Base-by-base conservation (phyloP, 2,329 filamentous ascomycete species). In the Cytospora piceae region DNA sequence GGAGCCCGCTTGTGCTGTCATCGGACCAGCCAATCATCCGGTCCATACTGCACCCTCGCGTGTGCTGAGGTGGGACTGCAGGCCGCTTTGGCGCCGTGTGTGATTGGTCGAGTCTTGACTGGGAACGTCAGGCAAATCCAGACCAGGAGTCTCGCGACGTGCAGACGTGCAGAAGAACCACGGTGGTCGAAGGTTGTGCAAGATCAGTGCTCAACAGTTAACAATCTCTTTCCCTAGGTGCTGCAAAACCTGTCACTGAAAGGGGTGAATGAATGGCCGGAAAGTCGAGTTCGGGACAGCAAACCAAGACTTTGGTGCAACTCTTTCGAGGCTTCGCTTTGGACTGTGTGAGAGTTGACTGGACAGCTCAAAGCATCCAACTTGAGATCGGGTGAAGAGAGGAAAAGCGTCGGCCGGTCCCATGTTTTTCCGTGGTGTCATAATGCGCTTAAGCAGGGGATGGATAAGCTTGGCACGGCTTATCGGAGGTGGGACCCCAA, bases 21-120 rank as follows among this genome's bases (percentile, higher is more conserved):
- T 68, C 66, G 51, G 56, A 56, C 66, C 66, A 68, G 59, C 63
- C 66, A 64, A 66, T 63, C 62, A 68, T 66, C 51, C 66, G 66
- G 52, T 68, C 66, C 66, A 68, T 68, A 34, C 63, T 65, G 62
- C 54, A 65, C 63, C 62, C 66, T 67, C 46, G 46, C 58, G 32
- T 58, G 62, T 29, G 37, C 58, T 61, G 49, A 60, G 56, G 66
- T 68, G 66, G 66, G 52, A 62, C 66, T 57, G 57, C 60, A 53
- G 58, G 59, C 59, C 51, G 39, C 55, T 67, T 27, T 46, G 63
- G 66, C 56, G 57, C 51, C 55, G 34, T 34, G 34, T 63, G 34
- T 66, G 63, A 68, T 68, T 68, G 66, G 66, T 61, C 53, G 52
- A 57, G 42, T 59, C 20, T 15, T 60, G 62, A 46, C 63, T 52